Conservation (phyloP, 2,329 filamentous ascomycete genomes). For the Beauveria scarabaeidicola region DNA sequence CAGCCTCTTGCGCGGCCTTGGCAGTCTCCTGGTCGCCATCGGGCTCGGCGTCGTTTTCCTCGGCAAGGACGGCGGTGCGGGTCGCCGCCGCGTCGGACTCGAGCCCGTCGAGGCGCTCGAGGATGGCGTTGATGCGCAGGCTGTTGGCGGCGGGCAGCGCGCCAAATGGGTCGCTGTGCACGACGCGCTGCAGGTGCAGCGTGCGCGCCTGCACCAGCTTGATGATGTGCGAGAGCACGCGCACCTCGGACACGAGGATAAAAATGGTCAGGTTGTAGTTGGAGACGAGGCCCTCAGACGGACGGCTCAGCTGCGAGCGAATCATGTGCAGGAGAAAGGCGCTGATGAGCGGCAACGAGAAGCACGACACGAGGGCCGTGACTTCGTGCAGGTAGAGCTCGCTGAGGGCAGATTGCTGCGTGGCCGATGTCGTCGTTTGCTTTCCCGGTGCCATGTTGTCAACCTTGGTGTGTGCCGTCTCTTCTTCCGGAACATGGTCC, state of each 20-base stretch:
- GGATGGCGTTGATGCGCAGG: slow-evolving; percentile 47
- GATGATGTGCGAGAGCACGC: slow-evolving; percentile 72
- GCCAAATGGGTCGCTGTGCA: slow-evolving; percentile 43
- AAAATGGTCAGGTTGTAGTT: slow-evolving; percentile 93
- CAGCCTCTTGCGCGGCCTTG: slow-evolving; percentile 32
- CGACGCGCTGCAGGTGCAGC: slow-evolving; percentile 69
- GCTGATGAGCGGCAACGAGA: slow-evolving; percentile 67
- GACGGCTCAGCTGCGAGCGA: slow-evolving; percentile 69
- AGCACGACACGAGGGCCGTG: slow-evolving; percentile 67
- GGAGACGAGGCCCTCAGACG: slow-evolving; percentile 79
- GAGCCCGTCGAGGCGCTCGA: slow-evolving; percentile 59
- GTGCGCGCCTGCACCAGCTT: slow-evolving; percentile 73
- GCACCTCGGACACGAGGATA: slow-evolving; percentile 75
- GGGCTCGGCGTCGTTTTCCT: slow-evolving; percentile 17
- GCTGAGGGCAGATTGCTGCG: slow-evolving; percentile 35
- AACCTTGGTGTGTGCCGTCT: slow-evolving; percentile 13
- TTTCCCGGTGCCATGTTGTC: slow-evolving; percentile 15
- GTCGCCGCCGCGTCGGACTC: slow-evolving; percentile 41
- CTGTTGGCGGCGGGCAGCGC: slow-evolving; percentile 21
- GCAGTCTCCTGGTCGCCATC: slow-evolving; percentile 22
- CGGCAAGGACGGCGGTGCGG: slow-evolving; percentile 13
- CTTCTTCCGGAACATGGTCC: slow-evolving; percentile 39
- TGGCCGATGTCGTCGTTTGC: slow-evolving; percentile 14
- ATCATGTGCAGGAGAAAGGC: slow-evolving; percentile 78
- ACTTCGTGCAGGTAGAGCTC: slow-evolving; percentile 71